Base-by-base conservation (phyloP, 495 filamentous ascomycete species). In the Neurospora pannonica region DNA sequence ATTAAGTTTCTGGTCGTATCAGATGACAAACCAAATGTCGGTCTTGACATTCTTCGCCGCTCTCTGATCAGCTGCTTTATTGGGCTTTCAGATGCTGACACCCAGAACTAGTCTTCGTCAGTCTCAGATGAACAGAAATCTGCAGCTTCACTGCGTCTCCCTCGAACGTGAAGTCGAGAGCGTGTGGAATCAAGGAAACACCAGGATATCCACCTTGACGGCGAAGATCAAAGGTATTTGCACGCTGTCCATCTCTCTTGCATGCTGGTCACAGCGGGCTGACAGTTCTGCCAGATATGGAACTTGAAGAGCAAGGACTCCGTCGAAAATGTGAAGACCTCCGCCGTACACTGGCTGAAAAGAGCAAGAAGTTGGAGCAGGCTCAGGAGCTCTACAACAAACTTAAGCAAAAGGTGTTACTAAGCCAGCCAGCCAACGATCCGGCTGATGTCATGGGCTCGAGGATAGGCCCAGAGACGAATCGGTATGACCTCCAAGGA, bases 21-120 rank as follows among this genome's bases (percentile, higher is more conserved):
- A 98, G 77, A 90, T 93, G 17, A 92, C 90, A 7, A 94, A 97
- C 78, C 93, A 98, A 83, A 94, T 98, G 94, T 97, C 39, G 60
- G 86, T 77, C 15, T 6, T 13, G 5, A 54, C 9, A 34, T 38
- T 37, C 24, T 34, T 31, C 36, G 40, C 71, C 71, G 74, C 21
- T 36, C 7, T 17, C 13, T 38, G 48, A 38, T 34, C 6, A 39
- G 10, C 0, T 36, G 39, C 13, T 54, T 67, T 2, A 70, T 36
- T 21, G 19, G 1, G 8, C 72, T 74, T 10, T 72, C 75, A 74
- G 60, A 77, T 71, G 28, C 54, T 67, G 54, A 67, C 28, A 67
- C 15, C 6, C 13, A 67, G 15, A 75, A 6, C 2, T 70, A 97
- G 94, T 69, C 86, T 93, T 75, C 97, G 94, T 77, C 94, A 97